Base-by-base conservation (phyloP, 2,329 filamentous ascomycete species). In the Amauroascus verrucosus region DNA sequence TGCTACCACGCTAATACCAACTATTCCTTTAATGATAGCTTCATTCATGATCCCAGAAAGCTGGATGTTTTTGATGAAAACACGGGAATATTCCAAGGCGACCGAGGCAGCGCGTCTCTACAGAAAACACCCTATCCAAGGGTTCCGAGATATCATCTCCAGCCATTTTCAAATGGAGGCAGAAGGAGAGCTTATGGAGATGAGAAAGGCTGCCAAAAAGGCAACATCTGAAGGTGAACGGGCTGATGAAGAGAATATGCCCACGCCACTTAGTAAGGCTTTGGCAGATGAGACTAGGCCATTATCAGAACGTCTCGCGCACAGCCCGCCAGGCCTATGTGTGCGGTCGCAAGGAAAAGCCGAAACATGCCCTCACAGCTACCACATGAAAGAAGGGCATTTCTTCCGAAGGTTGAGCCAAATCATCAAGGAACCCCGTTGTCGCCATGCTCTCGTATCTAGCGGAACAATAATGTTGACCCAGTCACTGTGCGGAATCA, bases 101-200 rank as follows among this genome's bases (percentile, higher is more conserved):
- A n/a, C 30, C 2, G 51, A 53, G 26, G 43, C 51, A 16, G 51
- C 51, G 48, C 48, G 51, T 30, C 45, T 41, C 14, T 53, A 53
- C 26, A 44, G 35, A 41, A 53, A 41, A 8, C 8, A 47, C 22
- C 51, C 33, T 33, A 53, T 53, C 16, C 51, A 48, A 43, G 51
- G 51, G 16, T 43, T 41, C 35, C 43, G 51, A 47, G 51, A 53
- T n/a, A 20, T 53, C 20, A 53, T 53, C 35, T 53, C 51, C 1
- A 53, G 51, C 35, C 51, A 53, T 53, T 53, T 41, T 33, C 51
- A 53, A 28, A 53, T 53, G 51, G 51, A 53, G 11, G 51, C 51
- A n/a, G 51, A 53, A 48, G 51, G 44, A 26, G 51, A 47, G 32
- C 28, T 53, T 18, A 53, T 41, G 45, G 38, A 48, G 35, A 53